Percentiles rank a stretch among this genome's conserved stretches.
phyloP scores from a whole-genome alignment of 1,284 basidiomycete genomes.

The Golubevia pallescens region DNA sequence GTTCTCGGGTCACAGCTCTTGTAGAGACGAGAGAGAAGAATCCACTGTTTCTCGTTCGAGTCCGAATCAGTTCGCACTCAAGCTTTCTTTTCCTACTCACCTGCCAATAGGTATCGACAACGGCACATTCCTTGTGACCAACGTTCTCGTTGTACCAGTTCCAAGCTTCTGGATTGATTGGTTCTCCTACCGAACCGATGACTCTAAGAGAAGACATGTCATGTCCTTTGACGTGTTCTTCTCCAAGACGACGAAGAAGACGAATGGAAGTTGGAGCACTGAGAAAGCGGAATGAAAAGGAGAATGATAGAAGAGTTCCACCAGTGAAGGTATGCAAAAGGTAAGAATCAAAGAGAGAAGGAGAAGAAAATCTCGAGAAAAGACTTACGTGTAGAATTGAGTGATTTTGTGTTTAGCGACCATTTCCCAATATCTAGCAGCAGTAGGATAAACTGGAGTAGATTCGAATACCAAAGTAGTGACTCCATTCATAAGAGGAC shows the following conservation, averaged over 20 bases:
- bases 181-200: constrained; percentile 92
- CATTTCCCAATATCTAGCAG: constrained; percentile 94
- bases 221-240: constrained; percentile 82
- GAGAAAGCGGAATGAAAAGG: not conserved
- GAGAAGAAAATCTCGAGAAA: not conserved
- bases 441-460: constrained; percentile 94
- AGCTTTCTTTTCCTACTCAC: not conserved
- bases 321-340: not conserved
- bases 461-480: constrained; percentile 94
- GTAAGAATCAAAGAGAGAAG: not conserved
- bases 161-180: constrained; percentile 99
- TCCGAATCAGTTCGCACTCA: constrained; percentile 77
- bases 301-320: constrained; percentile 65
- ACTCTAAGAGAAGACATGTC: constrained; percentile 85
- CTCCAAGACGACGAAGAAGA: constrained; percentile 84
- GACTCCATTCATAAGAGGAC: constrained; percentile 73
- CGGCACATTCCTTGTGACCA: constrained; percentile 84
- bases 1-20: too few relatives aligned
- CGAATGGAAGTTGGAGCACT: constrained; percentile 71
- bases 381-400: constrained; percentile 62
- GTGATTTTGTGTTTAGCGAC: constrained; percentile 93
- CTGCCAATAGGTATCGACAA: constrained; percentile 74
- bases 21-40: not conserved
- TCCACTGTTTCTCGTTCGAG: not conserved
- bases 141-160: constrained; percentile 97